These are phyloP conservation scores for Poteriospumella lacustris DNA, from an alignment of 108 stramenopile species.

Conservation along the genomic window DNA sequence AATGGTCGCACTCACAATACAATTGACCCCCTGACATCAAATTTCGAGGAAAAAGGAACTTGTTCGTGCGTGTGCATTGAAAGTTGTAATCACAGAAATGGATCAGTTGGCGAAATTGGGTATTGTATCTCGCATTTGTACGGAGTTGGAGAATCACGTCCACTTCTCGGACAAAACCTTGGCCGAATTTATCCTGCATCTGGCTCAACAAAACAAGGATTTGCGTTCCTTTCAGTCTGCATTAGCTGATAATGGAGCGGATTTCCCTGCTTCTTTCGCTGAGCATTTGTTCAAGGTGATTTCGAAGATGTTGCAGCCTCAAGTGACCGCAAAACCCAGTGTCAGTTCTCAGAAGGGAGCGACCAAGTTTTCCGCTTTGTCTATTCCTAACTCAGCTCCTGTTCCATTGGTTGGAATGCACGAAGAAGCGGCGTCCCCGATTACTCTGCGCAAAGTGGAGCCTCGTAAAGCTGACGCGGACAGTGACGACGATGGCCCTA, in stretches of 20 bases:
- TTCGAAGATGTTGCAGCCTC: not conserved
- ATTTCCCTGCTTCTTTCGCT: slow-evolving; percentile 42
- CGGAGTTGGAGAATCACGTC: slow-evolving; percentile 73
- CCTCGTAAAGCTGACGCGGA: not conserved
- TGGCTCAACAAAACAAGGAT: slow-evolving; percentile 62
- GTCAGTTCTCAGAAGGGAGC: not conserved
- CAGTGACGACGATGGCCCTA: slow-evolving; percentile 27
- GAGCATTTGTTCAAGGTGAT: slow-evolving; percentile 43
- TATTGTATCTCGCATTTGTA: slow-evolving; percentile 74
- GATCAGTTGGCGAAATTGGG: slow-evolving; percentile 83
- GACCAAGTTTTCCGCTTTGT: slow-evolving; percentile 63
- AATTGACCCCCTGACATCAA: no score
- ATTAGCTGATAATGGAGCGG: slow-evolving; percentile 53
- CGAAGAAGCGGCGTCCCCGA: not conserved
- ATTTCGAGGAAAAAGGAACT: no score
- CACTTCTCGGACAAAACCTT: slow-evolving; percentile 84
- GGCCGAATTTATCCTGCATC: slow-evolving; percentile 84
- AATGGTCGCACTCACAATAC: no score
- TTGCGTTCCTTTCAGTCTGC: not conserved
- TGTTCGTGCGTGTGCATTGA: no score
- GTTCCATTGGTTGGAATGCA: slow-evolving; percentile 6
- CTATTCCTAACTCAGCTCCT: slow-evolving; percentile 63
- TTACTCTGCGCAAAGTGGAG: not conserved
- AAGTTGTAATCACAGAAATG: slow-evolving; percentile 72
- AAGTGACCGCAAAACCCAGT: not conserved